Evolutionary conservation across 352 stramenopile genomes (phyloP), one percentile per base, ranked within the genome.

Genomic region (Blastocystis hominis): DNA sequence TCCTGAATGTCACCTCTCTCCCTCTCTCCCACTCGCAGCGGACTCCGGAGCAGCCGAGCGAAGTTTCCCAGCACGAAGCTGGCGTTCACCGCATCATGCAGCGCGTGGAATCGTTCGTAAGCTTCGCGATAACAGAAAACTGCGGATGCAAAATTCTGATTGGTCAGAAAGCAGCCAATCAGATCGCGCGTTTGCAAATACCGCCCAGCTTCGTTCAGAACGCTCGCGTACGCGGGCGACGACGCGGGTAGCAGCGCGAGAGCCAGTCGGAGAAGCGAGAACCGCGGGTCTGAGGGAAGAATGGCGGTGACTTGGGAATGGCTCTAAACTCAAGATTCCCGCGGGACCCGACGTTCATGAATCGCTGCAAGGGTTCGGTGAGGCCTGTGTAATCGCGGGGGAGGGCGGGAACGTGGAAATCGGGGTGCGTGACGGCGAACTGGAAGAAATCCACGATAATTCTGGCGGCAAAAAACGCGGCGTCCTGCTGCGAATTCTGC

Each of bases 1-100:
- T 1, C n/a, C 50, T 59, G n/a, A 0, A 59, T 59, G 10, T 1
- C 50, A 59, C 13, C 13, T 59, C 50, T 20, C 2, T 59, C 10
- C 50, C n/a, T 13, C 24, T 30, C 17, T 20, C 24, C 62, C 40
- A 20, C 24, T 15, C 7, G 4, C 20, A 46, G 44, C 20, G 62
- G 24, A 20, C 44, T 34, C 6, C 62, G 62, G 24, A 78, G 38
- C 68, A 78, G 68, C 36, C 38, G 10, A 17, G 40, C 44, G 4
- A 66, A 38, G 40, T 80, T 80, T 5, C 42, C 54, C 70, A 80
- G 34, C 70, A 80, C 70, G 20, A 80, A 20, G 24, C 40, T 62
- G 0, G 2, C 20, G 40, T 80, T 80, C 44, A 80, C 40, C 10
- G 17, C 13, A 36, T 80, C 70, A 20, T 13, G 30, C 15, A 0